Base-by-base conservation (phyloP, 1,139 yeast species). In the Komagataea norvegica region DNA sequence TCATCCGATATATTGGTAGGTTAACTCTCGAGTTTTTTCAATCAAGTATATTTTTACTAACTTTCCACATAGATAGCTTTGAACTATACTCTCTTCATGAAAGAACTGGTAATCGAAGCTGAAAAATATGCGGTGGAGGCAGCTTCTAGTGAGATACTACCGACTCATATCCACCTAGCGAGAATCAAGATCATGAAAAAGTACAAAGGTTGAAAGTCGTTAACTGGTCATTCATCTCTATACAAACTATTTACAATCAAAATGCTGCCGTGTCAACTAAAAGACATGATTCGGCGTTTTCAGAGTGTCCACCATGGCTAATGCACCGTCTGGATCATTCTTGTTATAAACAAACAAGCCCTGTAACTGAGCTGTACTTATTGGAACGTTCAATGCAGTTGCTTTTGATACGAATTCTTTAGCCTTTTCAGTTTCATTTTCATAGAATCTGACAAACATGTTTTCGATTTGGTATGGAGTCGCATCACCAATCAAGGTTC, bases 331-430 rank as follows among this genome's bases (percentile, higher is more conserved):
- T 0, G 98, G 96, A 47, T 80, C 81, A 44, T 84, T 74, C 61
- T 91, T 91, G 63, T 87, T 86, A 65, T 86, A 87, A 8, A 91
- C 96, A 68, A 91, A 91, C 42, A 91, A 70, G 2, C 98, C 99
- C 60, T 91, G 98, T 44, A 91, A 68, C 57, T 86, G 95, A 1
- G 99, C 99, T 0, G 98, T 88, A 52, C 95, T 84, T 22, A 91
- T 78, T 3, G 78, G 74, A 43, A 76, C 60, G 23, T 70, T 71
- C 47, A 83, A 62, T 10, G 64, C 66, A 22, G 61, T 57, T 37
- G 75, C 77, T 43, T 64, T 71, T 15, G 60, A 48, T 51, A 87
- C 67, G 56, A 91, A 91, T 54, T 67, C 60, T 9, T 74, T 68
- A 49, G 95, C 82, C 43, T 77, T 70, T 13, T 65, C 76, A 3